Percentiles rank a stretch among this genome's conserved stretches.
Conservation (phyloP, 2,329 filamentous ascomycete species). For the Lecanosticta acicola region DNA sequence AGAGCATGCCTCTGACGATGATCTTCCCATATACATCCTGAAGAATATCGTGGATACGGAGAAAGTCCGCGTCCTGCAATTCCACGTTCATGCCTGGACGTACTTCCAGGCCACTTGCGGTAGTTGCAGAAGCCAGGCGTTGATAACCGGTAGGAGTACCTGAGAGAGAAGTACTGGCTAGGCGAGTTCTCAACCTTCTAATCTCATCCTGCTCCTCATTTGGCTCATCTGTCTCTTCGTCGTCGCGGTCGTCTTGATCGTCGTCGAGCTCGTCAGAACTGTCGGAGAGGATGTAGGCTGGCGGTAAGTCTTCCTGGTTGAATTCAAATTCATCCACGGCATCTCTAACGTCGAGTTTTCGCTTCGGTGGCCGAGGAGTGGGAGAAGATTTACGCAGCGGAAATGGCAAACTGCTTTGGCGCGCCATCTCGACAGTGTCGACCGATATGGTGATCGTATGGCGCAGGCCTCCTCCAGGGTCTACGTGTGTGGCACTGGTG, state of each 20-base stretch:
- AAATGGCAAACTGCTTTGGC: not conserved
- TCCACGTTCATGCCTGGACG: conserved; percentile 26
- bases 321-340: not conserved
- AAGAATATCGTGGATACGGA: conserved; percentile 37
- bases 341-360: not conserved
- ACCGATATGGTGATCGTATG: not conserved
- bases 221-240: not conserved
- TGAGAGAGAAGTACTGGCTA: not conserved
- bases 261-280: not conserved
- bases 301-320: too few relatives aligned
- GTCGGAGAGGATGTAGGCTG: not conserved
- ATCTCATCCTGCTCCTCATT: too few relatives aligned
- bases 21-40: conserved; percentile 22
- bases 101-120: not conserved
- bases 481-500: too few relatives aligned
- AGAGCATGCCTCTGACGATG: conserved; percentile 36
- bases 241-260: not conserved
- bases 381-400: not conserved
- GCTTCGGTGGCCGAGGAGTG: not conserved
- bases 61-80: conserved; percentile 32
- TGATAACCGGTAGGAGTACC: not conserved
- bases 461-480: too few relatives aligned
- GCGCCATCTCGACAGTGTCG: not conserved
- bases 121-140: not conserved
- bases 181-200: not conserved